phyloP scores from a whole-genome alignment of 192 early-diverging fungal species.

The Coemansia sp. region DNA sequence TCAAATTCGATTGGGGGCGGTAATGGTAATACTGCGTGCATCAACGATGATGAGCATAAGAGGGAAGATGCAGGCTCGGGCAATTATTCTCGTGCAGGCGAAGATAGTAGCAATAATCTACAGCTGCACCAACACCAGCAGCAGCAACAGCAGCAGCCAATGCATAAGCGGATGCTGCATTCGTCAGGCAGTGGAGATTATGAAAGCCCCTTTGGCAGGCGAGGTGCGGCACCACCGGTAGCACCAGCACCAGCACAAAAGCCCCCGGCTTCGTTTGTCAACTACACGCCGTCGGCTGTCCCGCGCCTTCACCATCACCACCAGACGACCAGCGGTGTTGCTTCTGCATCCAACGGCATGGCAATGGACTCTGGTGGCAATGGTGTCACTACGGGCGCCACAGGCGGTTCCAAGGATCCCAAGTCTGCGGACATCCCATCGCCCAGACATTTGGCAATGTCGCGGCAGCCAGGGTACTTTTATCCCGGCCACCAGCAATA shows the following conservation, averaged over 20 bases:
- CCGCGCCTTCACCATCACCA: background rate
- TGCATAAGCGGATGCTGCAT: slow-evolving; percentile 6
- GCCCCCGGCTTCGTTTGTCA: slow-evolving; percentile 22
- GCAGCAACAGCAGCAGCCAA: slow-evolving; percentile 1
- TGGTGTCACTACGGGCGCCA: background rate
- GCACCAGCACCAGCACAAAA: background rate
- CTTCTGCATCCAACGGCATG: background rate
- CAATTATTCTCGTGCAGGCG: background rate
- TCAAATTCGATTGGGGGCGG: background rate
- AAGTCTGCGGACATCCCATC: background rate
- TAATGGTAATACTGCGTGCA: background rate
- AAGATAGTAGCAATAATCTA: background rate
- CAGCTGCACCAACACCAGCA: background rate
- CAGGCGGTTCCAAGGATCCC: background rate
- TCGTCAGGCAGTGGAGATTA: slow-evolving; percentile 1
- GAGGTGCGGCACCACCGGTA: background rate
- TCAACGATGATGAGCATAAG: background rate
- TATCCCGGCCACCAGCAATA: slow-evolving; percentile 1
- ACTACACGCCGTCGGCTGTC: slow-evolving; percentile 25
- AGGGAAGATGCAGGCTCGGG: background rate
- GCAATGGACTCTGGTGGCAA: background rate
- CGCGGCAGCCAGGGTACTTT: slow-evolving; percentile 6
- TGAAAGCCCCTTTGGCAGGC: slow-evolving; percentile 7
- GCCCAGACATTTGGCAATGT: background rate
- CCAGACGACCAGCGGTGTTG: background rate